Base-by-base conservation (phyloP, 306 rosid genomes). In the Coriaria nepalensis region DNA sequence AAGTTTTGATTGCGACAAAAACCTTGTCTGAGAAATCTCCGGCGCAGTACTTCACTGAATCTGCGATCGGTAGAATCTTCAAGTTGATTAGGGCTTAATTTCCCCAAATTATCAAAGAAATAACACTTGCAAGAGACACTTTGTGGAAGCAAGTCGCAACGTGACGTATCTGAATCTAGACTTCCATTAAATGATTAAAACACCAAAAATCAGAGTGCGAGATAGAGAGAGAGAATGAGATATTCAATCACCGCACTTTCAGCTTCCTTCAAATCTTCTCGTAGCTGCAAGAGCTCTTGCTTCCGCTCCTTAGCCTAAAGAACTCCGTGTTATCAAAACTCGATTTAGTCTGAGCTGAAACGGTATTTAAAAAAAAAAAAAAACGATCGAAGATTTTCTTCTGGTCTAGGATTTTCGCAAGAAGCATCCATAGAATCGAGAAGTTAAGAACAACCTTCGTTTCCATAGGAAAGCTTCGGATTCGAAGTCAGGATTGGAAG, bases 1-100 rank as follows among this genome's bases (percentile, higher is more conserved):
- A 7, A 14, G 39, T 20, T 6, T 49, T 8, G 53, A 50, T 2
- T 35, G 48, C 0, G 43, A 43, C 12, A 47, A 61, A 7, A 12
- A 53, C 97, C 92, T 72, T 84, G 92, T 71, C 97, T 77, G 54
- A 90, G 76, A 73, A 90, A 90, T 64, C 94, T 77, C 48, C 95
- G 80, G 43, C 87, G 92, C 57, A 90, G 78, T 2, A 90, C 82
- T 12, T 84, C 97, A 14, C 73, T 73, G 78, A 84, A 90, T 69
- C 84, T 71, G 58, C 52, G 60, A 42, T 73, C 53, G 12, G 67
- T 70, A 57, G 62, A 65, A 48, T 69, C 78, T 57, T 49, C 70
- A 33, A 60, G 42, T 6, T 37, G 50, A 50, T 57, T 60, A 55
- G 84, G 58, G 62, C 66, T 79, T 33, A 55, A 53, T 55, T 72